phyloP scores from a whole-genome alignment of 2,329 filamentous ascomycete species.

The Arthrobotrys musiformis region DNA sequence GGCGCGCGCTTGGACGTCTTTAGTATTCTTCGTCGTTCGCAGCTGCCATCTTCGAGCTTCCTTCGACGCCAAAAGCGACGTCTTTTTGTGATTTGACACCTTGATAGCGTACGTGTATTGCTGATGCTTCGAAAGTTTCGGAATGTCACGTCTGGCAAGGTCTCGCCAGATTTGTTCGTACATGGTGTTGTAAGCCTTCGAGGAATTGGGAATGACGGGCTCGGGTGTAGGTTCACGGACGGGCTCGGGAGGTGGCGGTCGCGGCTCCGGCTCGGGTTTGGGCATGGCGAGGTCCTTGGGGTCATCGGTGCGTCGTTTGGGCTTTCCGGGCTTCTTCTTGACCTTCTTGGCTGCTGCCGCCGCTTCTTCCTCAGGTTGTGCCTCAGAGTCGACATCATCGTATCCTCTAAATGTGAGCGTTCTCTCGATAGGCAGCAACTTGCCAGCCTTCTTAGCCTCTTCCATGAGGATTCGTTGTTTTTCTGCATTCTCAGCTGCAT shows the following conservation, averaged over 20 bases:
- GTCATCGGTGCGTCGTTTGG: constrained; percentile 61
- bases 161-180: constrained; percentile 98
- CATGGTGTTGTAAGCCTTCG: constrained; percentile 94
- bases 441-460: constrained; percentile 88
- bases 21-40: constrained; percentile 97
- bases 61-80: constrained; percentile 93
- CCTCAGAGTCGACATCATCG: constrained; percentile 58
- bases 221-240: constrained; percentile 54
- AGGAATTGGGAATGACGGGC: constrained; percentile 62
- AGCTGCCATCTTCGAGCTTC: constrained; percentile 97
- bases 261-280: constrained; percentile 71
- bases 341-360: constrained; percentile 64
- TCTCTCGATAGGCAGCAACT: constrained; percentile 74
- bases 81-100: constrained; percentile 96
- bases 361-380: constrained; percentile 65
- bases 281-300: constrained; percentile 63
- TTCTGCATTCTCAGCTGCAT: constrained; percentile 79
- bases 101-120: constrained; percentile 85
- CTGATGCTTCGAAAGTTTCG: constrained; percentile 90
- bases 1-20: constrained; percentile 94
- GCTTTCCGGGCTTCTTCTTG: constrained; percentile 66
- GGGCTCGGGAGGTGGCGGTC: constrained; percentile 21
- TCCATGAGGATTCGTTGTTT: constrained; percentile 87
- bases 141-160: constrained; percentile 89
- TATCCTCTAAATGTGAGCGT: constrained; percentile 71